Base-by-base conservation (phyloP, 176 grass and related monocot species). In the Carex scoparia region DNA sequence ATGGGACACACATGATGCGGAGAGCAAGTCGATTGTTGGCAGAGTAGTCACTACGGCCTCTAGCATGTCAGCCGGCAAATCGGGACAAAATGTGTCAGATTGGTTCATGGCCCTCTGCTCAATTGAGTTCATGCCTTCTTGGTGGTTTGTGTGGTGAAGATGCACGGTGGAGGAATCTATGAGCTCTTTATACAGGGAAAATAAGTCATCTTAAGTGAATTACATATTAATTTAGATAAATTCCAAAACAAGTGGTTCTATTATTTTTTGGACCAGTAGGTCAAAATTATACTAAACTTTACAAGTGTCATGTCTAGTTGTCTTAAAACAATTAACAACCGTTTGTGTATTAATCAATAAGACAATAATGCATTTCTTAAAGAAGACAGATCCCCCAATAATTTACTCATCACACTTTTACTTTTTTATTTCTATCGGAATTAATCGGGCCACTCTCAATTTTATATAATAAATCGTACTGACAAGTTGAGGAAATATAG, bases 1-100 rank as follows among this genome's bases (percentile, higher is more conserved):
- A 11, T 84, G 84, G 31, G 92, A 94, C 0, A 97, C 95, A 6
- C 62, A 46, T 32, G 90, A 91, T 12, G 89, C 38, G 3, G 87
- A 84, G 51, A 94, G 76, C 55, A 97, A 89, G 70, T 97, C 95
- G 2, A 94, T 42, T 15, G 79, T 80, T 10, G 92, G 89, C 10
- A 90, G 80, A 2, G 71, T 87, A 55, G 69, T 83, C 78, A 93
- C 78, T 63, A 97, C 89, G 11, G 89, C 85, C 70, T 97, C 92
- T 3, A 97, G 94, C 73, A 97, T 84, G 60, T 97, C 94, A 4
- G 92, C 92, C 63, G 91, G 86, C 18, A 97, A 85, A 58, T 87
- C 86, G 51, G 67, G 31, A n/a, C n/a, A 72, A 14, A 48, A 23
- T 5, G 15, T 46, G 18, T 8, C 40, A 5, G 67, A 14, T 12